Base-by-base conservation (phyloP, 2,329 filamentous ascomycete species). In the Neopestalotiopsis rosae region DNA sequence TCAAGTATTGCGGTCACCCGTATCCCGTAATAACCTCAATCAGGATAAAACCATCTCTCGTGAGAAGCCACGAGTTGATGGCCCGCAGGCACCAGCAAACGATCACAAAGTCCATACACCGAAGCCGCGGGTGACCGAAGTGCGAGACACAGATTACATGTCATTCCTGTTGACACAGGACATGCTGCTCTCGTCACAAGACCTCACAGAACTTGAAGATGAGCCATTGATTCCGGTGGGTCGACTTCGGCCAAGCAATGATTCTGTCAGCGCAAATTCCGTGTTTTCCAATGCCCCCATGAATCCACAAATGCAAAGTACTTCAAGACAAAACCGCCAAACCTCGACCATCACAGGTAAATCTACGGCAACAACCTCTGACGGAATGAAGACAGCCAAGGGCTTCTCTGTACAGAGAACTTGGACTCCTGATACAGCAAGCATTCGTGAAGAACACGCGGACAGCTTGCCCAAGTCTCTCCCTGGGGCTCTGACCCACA, bases 111-210 rank as follows among this genome's bases (percentile, higher is more conserved):
- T 10, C 45, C 14, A 14, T 52, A 24, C 45, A n/a, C 17, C 14
- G 20, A 52, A 40, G 59, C 34, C 28, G 14, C 59, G 40, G n/a
- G 13, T 14, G 3, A 4, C 17, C 5, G 34, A 30, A 30, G 24
- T 13, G 24, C n/a, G 9, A 40, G 14, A 40, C 52, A 34, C 14
- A 24, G 65, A 73, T 28, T 72, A 74, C 2, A 72, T 82, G 13
- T 74, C 80, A 0, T 79, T 81, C 65, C 76, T 84, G 49, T 83
- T 80, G 1, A 85, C 84, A 0, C 85, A 86, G 69, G 85, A 87
- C 71, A 68, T 86, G 1, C 69, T 80, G 1, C 73, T 86, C 9
- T 86, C 84, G 1, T 83, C 84, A 3, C 83, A 86, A 69, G 84
- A 86, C 58, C 68, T 85, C n/a, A 75, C 76, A 52, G 84, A 86